These are phyloP conservation scores for Coemansia sp. DNA, from an alignment of 192 early-diverging fungal species.

Conservation along the genomic window DNA sequence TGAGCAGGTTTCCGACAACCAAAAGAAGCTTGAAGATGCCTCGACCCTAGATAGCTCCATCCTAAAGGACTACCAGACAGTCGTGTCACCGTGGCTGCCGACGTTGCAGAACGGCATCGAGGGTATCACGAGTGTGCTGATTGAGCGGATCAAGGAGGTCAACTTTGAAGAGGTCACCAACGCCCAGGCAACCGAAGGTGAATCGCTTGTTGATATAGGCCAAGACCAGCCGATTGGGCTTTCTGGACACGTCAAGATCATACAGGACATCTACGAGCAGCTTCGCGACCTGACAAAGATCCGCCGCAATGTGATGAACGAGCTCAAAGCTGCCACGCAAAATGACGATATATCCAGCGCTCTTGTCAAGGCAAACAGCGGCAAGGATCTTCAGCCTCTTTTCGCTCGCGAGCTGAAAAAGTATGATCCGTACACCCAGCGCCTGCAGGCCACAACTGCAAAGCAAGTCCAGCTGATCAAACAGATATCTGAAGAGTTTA, in stretches of 20 bases:
- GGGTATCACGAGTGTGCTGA: conserved; percentile 53
- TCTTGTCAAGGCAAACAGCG: conserved; percentile 54
- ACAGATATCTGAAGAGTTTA: conserved; percentile 74
- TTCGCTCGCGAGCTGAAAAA: conserved; percentile 92
- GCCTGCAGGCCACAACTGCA: conserved; percentile 71
- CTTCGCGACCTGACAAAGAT: conserved; percentile 41
- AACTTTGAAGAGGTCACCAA: conserved; percentile 33
- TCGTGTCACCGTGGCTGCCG: conserved; percentile 45
- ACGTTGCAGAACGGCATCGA: conserved; percentile 47
- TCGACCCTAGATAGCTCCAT: conserved; percentile 62
- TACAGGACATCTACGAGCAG: conserved; percentile 45
- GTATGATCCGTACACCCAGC: conserved; percentile 75
- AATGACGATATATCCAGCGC: conserved; percentile 81
- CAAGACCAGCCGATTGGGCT: conserved; percentile 48
- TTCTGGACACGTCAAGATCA: conserved; percentile 37
- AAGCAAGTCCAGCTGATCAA: conserved; percentile 73
- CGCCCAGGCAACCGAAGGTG: conserved; percentile 27
- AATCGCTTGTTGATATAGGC: conserved; percentile 63
- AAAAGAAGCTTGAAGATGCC: conserved; percentile 77
- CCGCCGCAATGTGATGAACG: conserved; percentile 55
- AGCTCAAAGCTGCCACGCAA: conserved; percentile 58
- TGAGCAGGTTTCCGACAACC: conserved; percentile 72
- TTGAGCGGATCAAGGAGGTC: conserved; percentile 50
- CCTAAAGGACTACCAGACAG: conserved; percentile 41
- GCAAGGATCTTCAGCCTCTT: conserved; percentile 82